Base-by-base conservation (phyloP, 495 filamentous ascomycete species). In the Viridothelium virens region DNA sequence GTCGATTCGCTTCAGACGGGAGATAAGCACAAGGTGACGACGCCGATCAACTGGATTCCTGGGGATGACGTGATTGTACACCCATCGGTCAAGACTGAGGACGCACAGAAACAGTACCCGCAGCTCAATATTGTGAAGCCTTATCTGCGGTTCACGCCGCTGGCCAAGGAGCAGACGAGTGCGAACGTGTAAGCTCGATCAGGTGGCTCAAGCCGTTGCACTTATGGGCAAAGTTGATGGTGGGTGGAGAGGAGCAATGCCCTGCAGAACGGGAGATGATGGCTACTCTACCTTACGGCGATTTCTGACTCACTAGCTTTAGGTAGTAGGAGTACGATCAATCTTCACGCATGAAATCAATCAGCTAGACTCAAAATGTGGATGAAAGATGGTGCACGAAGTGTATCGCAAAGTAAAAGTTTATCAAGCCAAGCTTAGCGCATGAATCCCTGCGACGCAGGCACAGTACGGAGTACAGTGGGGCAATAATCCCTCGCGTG, bases 1-100 rank as follows among this genome's bases (percentile, higher is more conserved):
- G 83, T 98, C 75, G 92, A 97, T 82, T 96, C 91, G 61, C 87
- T 97, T 66, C 92, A 97, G 83, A 96, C 95, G 48, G 93, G 91
- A 68, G 94, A 97, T 79, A 96, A 97, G 87, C 82, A 96, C 84
- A 88, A 87, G 71, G 80, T 97, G 76, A 96, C 95, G 68, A 96
- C 87, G 91, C 76, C 74, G 63, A 71, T 70, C 65, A 74, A 77
- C 70, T 77, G 74, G 76, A 59, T 76, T 33, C 75, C 71, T 39
- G 76, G 76, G 63, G 74, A 78, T 64, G 94, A 98, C 74, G 95
- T 97, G 70, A 96, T 97, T 72, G 92, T 97, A 64, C 91, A 94
- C 77, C 94, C 95, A 31, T 83, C 83, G 69, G 85, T 97, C 75
- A 90, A 88, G 76, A 90, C 88, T 74, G 87, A 95, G 74, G 83